A percentile compares a stretch with the other conserved stretches of the same genome.
Conservation (phyloP, 2,329 filamentous ascomycete species). For the Gaeumannomyces sp. region DNA sequence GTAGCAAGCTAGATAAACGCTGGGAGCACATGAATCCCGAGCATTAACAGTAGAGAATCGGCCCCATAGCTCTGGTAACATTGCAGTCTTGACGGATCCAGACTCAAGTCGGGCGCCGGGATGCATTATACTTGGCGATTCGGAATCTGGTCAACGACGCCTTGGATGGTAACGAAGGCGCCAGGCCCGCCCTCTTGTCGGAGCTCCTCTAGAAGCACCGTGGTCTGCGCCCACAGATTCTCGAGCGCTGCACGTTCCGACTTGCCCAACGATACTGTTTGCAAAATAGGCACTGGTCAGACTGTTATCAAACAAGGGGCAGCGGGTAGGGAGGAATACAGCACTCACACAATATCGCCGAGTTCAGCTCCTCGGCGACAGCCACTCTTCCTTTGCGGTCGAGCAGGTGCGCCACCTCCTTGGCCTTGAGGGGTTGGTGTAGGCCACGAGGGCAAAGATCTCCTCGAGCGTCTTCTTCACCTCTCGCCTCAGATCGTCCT, state of each 20-base stretch:
- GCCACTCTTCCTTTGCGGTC: conserved; percentile 66
- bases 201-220: conserved; percentile 76
- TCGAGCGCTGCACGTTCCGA: conserved; percentile 82
- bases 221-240: conserved; percentile 78
- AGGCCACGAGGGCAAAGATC: conserved; percentile 84
- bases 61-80: background rate
- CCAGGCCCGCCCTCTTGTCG: conserved; percentile 73
- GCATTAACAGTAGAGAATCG: background rate
- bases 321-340: background rate
- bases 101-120: background rate
- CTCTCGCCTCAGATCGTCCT: conserved; percentile 61
- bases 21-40: background rate
- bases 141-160: conserved; percentile 41
- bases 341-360: conserved; percentile 76
- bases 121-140: background rate
- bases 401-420: conserved; percentile 69
- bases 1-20: background rate
- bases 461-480: conserved; percentile 70
- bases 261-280: conserved; percentile 77
- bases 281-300: conserved; percentile 13
- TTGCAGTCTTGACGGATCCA: background rate
- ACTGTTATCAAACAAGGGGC: background rate
- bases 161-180: conserved; percentile 65
- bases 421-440: conserved; percentile 73
- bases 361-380: conserved; percentile 91